Base-by-base conservation (phyloP, 192 early-diverging fungal genomes). In the Jimgerdemannia lactiflua region DNA sequence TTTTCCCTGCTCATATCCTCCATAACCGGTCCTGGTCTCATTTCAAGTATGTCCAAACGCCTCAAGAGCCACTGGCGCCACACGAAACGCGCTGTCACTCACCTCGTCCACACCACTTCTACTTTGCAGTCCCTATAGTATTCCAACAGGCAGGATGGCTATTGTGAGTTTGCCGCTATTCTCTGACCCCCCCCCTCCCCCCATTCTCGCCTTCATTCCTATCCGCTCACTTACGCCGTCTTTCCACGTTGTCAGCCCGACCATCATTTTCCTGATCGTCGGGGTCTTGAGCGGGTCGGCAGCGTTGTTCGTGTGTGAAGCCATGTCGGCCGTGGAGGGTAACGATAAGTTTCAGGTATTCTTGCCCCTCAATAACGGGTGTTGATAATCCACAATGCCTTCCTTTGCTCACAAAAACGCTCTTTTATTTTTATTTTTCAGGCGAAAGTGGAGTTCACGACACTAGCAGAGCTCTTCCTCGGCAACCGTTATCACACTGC, bases 391-490 rank as follows among this genome's bases (percentile, higher is more conserved):
- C 29, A 29, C 29, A 29, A 29, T 29, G 29, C 29, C 29, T 29
- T 29, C 29, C 29, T 29, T 29, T 29, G 29, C 29, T 29, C 29
- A 29, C 29, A 29, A 29, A 29, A 29, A 29, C 29, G 29, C 29
- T 29, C 29, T 29, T 29, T 29, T 18, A 3, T 75, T 44, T 77
- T 76, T 43, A 43, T 20, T 42, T 64, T 59, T 77, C 72, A 91
- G 87, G 71, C 82, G 11, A 87, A 91, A 73, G 82, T 94, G 20
- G 93, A 94, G 77, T 88, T 93, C 71, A 89, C 93, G 2, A 89
- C 89, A 20, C 78, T 94, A 44, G 89, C 90, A 3, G 85, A 89
- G 67, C 88, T 78, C 67, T 93, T 89, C 71, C 86, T 92, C 64
- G 92, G 92, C 9, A 80, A 84, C 49, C 79, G 82, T 20, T 89